These are phyloP conservation scores for Nannizzia gypsea DNA, from an alignment of 2,329 filamentous ascomycete species.

Conservation along the genomic window DNA sequence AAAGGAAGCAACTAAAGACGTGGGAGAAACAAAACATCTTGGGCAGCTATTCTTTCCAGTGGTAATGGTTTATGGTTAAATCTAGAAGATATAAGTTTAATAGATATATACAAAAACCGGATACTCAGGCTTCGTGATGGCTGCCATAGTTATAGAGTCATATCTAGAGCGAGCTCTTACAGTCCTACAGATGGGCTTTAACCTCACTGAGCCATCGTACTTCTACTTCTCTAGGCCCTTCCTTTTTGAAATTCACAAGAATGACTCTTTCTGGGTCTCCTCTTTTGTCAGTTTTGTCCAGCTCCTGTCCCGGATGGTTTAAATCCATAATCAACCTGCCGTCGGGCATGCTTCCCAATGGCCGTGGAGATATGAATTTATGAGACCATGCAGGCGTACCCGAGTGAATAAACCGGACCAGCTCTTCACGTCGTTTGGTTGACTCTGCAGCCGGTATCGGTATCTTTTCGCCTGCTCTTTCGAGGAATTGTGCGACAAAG, in stretches of 20 bases:
- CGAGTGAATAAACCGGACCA: conserved; percentile 40
- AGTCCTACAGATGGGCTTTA: conserved; percentile 17
- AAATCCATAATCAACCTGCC: conserved; percentile 42
- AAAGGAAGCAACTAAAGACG: not conserved
- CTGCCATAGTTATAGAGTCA: not conserved
- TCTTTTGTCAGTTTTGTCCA: conserved; percentile 37
- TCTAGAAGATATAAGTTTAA: not conserved
- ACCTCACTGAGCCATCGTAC: conserved; percentile 41
- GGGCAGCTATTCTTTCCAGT: too few relatives aligned
- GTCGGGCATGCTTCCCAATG: conserved; percentile 32
- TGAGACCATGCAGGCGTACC: conserved; percentile 36
- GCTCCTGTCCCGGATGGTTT: conserved; percentile 44
- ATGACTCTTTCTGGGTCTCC: conserved; percentile 47
- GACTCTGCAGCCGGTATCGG: conserved; percentile 18
- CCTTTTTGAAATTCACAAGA: conserved; percentile 45
- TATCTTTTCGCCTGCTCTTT: conserved; percentile 21
- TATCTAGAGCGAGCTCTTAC: conserved; percentile 15
- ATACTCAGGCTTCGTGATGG: not conserved
- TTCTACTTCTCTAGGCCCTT: conserved; percentile 45
- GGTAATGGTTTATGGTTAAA: not conserved
- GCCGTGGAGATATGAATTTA: conserved; percentile 37
- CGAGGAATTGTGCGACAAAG: conserved; percentile 40
- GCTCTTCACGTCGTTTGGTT: conserved; percentile 28
- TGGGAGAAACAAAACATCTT: conserved; percentile 1
- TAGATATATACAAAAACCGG: not conserved